phyloP scores from a whole-genome alignment of 73 alveolate genomes.

The Stentor roeselii region DNA sequence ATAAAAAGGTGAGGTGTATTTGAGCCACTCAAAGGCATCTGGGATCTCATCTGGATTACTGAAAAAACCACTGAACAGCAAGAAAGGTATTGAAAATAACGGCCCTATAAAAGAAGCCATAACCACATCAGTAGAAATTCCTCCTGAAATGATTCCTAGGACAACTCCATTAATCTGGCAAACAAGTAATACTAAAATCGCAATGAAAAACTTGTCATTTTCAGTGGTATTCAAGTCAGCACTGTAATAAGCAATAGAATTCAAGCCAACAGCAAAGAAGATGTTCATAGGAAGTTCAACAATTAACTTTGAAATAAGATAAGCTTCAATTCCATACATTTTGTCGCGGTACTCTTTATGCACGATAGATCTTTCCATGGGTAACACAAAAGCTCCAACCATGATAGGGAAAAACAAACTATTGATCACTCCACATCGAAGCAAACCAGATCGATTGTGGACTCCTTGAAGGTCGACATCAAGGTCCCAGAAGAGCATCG shows the following conservation, averaged over 20 bases:
- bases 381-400: not conserved
- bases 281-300: not conserved
- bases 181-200: not conserved
- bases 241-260: not conserved
- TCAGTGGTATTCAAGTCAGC: not conserved
- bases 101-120: not conserved
- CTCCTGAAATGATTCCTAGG: not conserved
- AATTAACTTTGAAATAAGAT: not conserved
- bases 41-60: not conserved
- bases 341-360: not conserved
- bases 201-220: not conserved
- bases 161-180: not conserved
- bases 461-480: not conserved
- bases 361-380: not conserved
- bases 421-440: not conserved
- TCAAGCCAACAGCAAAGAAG: not conserved
- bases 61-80: constrained; percentile 1
- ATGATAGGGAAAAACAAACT: not conserved
- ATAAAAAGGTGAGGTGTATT: not conserved
- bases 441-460: not conserved
- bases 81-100: not conserved
- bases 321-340: not conserved
- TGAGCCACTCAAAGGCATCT: not conserved
- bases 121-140: not conserved
- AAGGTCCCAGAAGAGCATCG: not conserved